Percentiles rank a stretch among this genome's conserved stretches.
Evolutionary conservation across 345 rosid genomes (phyloP).

Genomic region (Eutrema yunnanense): DNA sequence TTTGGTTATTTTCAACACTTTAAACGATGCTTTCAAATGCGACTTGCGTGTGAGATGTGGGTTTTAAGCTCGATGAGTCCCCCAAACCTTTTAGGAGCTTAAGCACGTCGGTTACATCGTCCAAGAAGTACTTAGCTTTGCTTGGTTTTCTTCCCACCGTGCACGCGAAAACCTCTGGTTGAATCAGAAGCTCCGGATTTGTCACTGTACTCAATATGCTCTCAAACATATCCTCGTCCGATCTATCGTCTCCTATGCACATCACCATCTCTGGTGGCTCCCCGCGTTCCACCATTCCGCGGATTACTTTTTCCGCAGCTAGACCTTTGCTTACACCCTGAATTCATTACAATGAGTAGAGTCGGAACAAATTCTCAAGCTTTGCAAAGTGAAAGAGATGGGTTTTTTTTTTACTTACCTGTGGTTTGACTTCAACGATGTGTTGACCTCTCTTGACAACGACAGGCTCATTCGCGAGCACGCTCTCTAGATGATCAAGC

Average conservation of each 20-base stretch:
- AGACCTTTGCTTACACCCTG: slow-evolving; percentile 79
- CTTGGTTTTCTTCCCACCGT: slow-evolving; percentile 80
- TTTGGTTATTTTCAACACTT: slow-evolving; percentile 9
- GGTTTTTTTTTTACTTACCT: too few relatives aligned
- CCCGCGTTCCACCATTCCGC: slow-evolving; percentile 38
- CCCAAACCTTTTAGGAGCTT: slow-evolving; percentile 67
- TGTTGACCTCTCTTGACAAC: slow-evolving; percentile 50
- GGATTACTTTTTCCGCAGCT: slow-evolving; percentile 59
- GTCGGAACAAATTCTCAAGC: not conserved
- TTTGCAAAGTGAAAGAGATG: not conserved
- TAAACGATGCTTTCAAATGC: slow-evolving; percentile 60
- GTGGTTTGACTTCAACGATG: slow-evolving; percentile 57
- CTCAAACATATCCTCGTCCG: slow-evolving; percentile 88
- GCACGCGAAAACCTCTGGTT: slow-evolving; percentile 75
- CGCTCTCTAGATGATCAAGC: slow-evolving; percentile 53
- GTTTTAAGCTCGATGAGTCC: slow-evolving; percentile 37
- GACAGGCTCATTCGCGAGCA: slow-evolving; percentile 53
- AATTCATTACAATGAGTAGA: not conserved
- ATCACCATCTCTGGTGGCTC: slow-evolving; percentile 68
- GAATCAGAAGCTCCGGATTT: slow-evolving; percentile 37
- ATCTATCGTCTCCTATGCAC: slow-evolving; percentile 83
- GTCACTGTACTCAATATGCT: slow-evolving; percentile 49
- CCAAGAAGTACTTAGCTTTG: slow-evolving; percentile 75
- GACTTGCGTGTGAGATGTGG: slow-evolving; percentile 28
- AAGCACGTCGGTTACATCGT: slow-evolving; percentile 53